A percentile compares a stretch with the other conserved stretches of the same genome.
These are phyloP conservation scores for Chaetomium sp. DNA, from an alignment of 2,329 filamentous ascomycete species.

Conservation along the genomic window DNA sequence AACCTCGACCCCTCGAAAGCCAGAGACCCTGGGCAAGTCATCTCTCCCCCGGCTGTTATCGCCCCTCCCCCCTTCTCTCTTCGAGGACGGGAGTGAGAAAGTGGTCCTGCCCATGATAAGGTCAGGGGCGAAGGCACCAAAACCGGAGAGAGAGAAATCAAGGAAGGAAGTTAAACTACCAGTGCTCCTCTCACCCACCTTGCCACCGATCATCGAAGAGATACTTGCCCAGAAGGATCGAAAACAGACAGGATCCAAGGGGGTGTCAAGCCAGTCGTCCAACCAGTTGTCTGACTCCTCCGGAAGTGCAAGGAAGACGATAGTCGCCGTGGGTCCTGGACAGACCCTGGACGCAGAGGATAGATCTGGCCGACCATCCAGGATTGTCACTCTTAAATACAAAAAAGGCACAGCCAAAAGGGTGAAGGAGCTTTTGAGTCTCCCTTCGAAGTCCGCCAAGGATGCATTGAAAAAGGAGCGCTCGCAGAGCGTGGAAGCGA, in stretches of 20 bases:
- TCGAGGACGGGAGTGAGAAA: slow-evolving; percentile 32
- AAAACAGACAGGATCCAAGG: slow-evolving; percentile 28
- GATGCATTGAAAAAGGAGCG: slow-evolving; percentile 37
- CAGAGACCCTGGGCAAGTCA: slow-evolving; percentile 28
- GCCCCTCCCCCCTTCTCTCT: slow-evolving; percentile 40
- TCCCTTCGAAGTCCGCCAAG: slow-evolving; percentile 35
- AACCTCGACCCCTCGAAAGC: slow-evolving; percentile 22
- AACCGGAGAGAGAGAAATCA: slow-evolving; percentile 28
- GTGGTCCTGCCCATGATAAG: slow-evolving; percentile 31
- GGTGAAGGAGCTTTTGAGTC: slow-evolving; percentile 41
- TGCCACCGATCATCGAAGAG: slow-evolving; percentile 47
- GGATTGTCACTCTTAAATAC: slow-evolving; percentile 43
- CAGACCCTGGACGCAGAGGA: slow-evolving; percentile 28
- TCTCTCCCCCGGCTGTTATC: slow-evolving; percentile 48
- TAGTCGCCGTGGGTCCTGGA: slow-evolving; percentile 27
- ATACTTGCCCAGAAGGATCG: slow-evolving; percentile 30
- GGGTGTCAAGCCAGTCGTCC: slow-evolving; percentile 17
- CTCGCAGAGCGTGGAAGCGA: slow-evolving; percentile 37
- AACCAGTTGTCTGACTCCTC: slow-evolving; percentile 29
- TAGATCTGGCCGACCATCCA: slow-evolving; percentile 15
- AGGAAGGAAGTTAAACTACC: slow-evolving; percentile 38
- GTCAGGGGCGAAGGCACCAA: slow-evolving; percentile 20
- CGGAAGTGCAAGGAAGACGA: slow-evolving; percentile 32
- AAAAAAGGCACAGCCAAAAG: slow-evolving; percentile 41
- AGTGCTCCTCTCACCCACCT: slow-evolving; percentile 48